Base-by-base conservation (phyloP, 345 rosid genomes). In the Dimocarpus longan region DNA sequence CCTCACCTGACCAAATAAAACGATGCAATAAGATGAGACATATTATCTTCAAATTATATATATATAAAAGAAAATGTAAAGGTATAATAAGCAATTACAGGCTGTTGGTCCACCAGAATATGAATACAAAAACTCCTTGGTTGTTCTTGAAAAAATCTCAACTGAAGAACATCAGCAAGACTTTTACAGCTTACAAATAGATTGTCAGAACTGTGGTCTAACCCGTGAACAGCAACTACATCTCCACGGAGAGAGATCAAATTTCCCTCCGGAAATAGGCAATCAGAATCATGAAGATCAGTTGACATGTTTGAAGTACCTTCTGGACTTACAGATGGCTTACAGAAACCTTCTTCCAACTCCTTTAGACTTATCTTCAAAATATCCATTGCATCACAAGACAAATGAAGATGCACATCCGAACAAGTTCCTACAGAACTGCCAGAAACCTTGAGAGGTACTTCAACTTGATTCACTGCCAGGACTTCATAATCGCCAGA, bases 201-300 rank as follows among this genome's bases (percentile, higher is more conserved):
- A 82, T 76, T 75, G 28, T 67, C 42, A 65, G 59, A 79, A 80
- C 60, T 71, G 81, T 70, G 48, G 67, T 79, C 84, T 71, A 90
- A 78, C 71, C 65, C 82, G 70, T 90, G 88, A 81, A 92, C 72
- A 63, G 84, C 81, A 56, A 89, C 76, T 78, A 95, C 93, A 77
- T 84, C 81, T 60, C 97, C 98, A 70, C 63, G 42, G 68, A 93
- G 75, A 75, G 93, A 82, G 40, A 78, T 77, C 68, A 92, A 84
- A 66, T 87, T 86, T 78, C 97, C 92, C 46, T 85, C 92, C 18
- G 91, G 91, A 86, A 89, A 85, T 65, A 92, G 81, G 83, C 70
- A 70, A 76, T 73, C 80, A 70, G 82, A 81, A 82, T 66, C 76
- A 74, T 83, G 71, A 78, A 74, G 44, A 70, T 59, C 77, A 82